phyloP scores from a whole-genome alignment of 2,329 filamentous ascomycete genomes.

The Colletotrichum sp. region DNA sequence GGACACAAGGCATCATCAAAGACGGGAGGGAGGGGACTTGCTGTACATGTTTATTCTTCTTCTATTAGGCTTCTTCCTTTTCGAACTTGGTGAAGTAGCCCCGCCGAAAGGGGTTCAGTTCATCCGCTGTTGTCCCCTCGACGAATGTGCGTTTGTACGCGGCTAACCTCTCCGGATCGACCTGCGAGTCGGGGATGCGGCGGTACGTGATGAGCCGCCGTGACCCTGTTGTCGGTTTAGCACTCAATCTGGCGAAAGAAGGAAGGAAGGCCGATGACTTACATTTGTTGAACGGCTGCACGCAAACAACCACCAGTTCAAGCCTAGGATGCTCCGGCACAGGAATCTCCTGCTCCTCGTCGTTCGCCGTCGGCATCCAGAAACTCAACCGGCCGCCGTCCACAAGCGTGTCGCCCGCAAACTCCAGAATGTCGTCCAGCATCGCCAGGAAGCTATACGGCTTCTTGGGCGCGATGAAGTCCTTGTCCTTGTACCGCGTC shows the following conservation, averaged over 20 bases:
- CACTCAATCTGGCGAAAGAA: background rate
- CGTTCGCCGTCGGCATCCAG: conserved; percentile 95
- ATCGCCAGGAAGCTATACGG: conserved; percentile 92
- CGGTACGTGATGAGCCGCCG: conserved; percentile 87
- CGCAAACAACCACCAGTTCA: conserved; percentile 75
- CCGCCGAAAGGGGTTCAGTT: conserved; percentile 65
- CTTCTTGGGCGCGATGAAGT: conserved; percentile 85
- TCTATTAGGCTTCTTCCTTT: conserved; percentile 27
- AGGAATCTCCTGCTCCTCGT: conserved; percentile 76
- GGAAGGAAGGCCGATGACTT: conserved; percentile 27
- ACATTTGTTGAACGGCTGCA: conserved; percentile 92
- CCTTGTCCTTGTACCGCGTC: conserved; percentile 70
- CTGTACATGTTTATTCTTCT: conserved; percentile 4
- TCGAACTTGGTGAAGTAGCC: conserved; percentile 64
- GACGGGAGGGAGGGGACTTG: background rate
- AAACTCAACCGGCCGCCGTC: conserved; percentile 83
- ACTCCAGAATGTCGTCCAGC: conserved; percentile 87
- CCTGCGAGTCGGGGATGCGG: conserved; percentile 65
- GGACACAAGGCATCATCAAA: conserved; percentile 18
- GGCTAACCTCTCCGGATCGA: conserved; percentile 50
- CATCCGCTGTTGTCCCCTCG: conserved; percentile 58
- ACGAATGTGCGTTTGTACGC: conserved; percentile 31
- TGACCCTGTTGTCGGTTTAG: conserved; percentile 65
- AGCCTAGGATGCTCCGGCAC: conserved; percentile 80
- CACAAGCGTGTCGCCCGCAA: conserved; percentile 78